A percentile compares a stretch with the other conserved stretches of the same genome.
Evolutionary conservation across 495 filamentous ascomycete genomes (phyloP).

Genomic region (Glutinoglossum americanum): DNA sequence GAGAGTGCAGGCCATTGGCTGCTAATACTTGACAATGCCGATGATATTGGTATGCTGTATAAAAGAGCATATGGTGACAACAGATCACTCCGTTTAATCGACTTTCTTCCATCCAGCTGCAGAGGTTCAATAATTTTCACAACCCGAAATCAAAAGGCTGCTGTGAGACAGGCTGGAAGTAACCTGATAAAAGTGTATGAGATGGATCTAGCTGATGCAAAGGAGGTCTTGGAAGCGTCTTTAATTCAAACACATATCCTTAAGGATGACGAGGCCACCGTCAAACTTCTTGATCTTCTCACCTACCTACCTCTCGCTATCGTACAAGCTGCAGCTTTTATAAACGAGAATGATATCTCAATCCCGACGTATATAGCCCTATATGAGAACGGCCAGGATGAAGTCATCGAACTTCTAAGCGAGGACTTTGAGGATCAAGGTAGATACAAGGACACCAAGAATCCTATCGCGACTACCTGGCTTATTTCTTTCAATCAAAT

Average conservation of each 20-base stretch:
- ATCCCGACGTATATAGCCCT: slow-evolving; percentile 23
- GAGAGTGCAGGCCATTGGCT: neutral
- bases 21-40: slow-evolving; percentile 1
- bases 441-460: slow-evolving; percentile 22
- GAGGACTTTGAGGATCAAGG: slow-evolving; percentile 27
- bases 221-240: slow-evolving; percentile 11
- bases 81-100: neutral
- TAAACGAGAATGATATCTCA: slow-evolving; percentile 21
- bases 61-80: neutral
- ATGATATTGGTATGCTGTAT: neutral
- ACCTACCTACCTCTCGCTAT: slow-evolving; percentile 25
- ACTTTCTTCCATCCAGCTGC: slow-evolving; percentile 5
- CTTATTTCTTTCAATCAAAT: neutral
- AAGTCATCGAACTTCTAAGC: slow-evolving; percentile 22
- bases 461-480: slow-evolving; percentile 34
- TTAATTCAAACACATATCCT: slow-evolving; percentile 6
- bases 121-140: slow-evolving; percentile 9
- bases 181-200: slow-evolving; percentile 7
- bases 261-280: neutral
- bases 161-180: neutral
- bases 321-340: slow-evolving; percentile 23
- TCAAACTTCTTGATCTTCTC: slow-evolving; percentile 15
- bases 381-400: slow-evolving; percentile 20
- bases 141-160: slow-evolving; percentile 6
- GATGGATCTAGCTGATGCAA: slow-evolving; percentile 10